Evolutionary conservation across 352 stramenopile species (phyloP), one percentile per base, ranked within the genome.

Genomic region (Phytophthora fragariae): DNA sequence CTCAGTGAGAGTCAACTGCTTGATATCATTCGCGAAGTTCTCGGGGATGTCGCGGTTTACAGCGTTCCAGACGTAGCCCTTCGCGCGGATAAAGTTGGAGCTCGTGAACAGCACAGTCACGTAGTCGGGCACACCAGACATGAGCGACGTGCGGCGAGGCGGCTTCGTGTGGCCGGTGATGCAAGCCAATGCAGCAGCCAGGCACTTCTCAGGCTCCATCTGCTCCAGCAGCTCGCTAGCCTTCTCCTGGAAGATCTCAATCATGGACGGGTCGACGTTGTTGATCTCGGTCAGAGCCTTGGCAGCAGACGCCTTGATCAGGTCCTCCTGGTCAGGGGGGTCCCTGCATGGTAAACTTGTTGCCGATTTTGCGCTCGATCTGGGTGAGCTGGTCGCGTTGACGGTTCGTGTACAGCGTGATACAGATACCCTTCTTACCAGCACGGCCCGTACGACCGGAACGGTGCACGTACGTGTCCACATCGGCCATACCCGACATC

Each of bases 391-490:
- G 60, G 31, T 95, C 88, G 21, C 81, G 80, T 77, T 98, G 91
- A 24, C 88, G 85, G 14, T 80, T 80, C 27, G 92, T 98, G 79
- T 98, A 99, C 47, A 99, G 88, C 27, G 97, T 99, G 74, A 99
- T 95, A 75, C 98, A 99, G 68, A 98, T 92, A 54, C 98, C 98
- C 72, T 98, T 98, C 65, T 94, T 92, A 31, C 98, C 98, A 24
- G 98, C 95, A 68, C 98, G 93, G 50, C 98, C 98, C 2, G 98
- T 99, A 63, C 98, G 92, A 35, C 98, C 98, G n/a, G 94, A 98
- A 53, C 98, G 91, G 80, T 99, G 98, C 46, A 99, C 96, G 84
- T 99, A 99, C 5, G 97, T 99, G 75, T 99, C 98, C 4, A 97
- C 92, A 76, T 99, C 97, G 1, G 90, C 88, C 63, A 90, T 89